Base-by-base conservation (phyloP, 805 yeast genomes). In the Ogataea salicorniae region DNA sequence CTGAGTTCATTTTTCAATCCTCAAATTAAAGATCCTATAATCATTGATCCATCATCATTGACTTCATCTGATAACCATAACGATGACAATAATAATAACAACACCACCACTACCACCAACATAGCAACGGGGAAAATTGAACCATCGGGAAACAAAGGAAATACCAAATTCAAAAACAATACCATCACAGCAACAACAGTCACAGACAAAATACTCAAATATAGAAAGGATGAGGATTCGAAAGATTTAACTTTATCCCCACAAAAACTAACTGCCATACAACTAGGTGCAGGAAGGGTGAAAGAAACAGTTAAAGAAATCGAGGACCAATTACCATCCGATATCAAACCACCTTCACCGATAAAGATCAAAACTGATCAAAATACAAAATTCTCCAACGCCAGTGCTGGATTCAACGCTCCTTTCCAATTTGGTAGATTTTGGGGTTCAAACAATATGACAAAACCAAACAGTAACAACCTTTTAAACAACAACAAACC, bases 301-400 rank as follows among this genome's bases (percentile, higher is more conserved):
- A 60, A 59, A 39, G 52, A 54, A 29, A 56, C 62, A 2, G 64
- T 59, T 15, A 57, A 56, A 29, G 62, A 56, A 33, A 59, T 60
- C 22, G 62, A 58, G 34, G 46, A 48, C 33, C 59, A 53, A 34
- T 41, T 52, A 8, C 57, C 55, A 2, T 29, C 48, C 11, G 37
- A 47, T 29, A 16, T 33, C 5, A 40, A 45, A 26, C 52, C 52
- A 9, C 58, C 58, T 17, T 35, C 53, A 2, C 55, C 60, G n/a
- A 6, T 8, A 17, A 49, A 43, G 29, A 37, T 29, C n/a, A 26
- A 9, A 4, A 26, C 5, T 26, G 31, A 26, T 26, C 31, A 26
- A 26, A 26, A 26, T 26, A 11, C 31, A 26, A 26, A 11, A 26
- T 26, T 26, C 31, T 26, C 31, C 31, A 9, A 9, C 11, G 13